These are phyloP conservation scores for Phialophora verrucosa DNA, from an alignment of 2,329 filamentous ascomycete species.

Conservation along the genomic window DNA sequence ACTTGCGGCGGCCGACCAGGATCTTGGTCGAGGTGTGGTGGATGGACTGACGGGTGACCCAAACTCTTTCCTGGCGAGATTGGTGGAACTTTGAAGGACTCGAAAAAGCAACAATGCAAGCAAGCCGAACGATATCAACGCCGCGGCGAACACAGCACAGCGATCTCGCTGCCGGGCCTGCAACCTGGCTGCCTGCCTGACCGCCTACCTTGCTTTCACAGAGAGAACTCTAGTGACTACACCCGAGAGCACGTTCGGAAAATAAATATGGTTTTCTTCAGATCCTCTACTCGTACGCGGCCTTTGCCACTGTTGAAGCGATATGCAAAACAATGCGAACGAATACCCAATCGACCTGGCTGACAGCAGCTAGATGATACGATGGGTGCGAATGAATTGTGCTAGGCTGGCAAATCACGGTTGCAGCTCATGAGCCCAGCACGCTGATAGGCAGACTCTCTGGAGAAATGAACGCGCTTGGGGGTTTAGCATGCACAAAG, in stretches of 20 bases:
- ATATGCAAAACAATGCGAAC: conserved; percentile 28
- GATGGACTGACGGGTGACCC: neutral
- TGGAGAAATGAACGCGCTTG: conserved; percentile 30
- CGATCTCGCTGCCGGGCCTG: conserved; percentile 3
- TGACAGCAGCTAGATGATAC: conserved; percentile 26
- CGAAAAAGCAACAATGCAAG: conserved; percentile 1
- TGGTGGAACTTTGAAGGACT: neutral
- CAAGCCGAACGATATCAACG: neutral
- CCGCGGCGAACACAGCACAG: neutral
- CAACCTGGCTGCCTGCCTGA: conserved; percentile 16
- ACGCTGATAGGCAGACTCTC: conserved; percentile 31
- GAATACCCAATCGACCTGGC: conserved; percentile 30
- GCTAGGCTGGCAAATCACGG: conserved; percentile 28
- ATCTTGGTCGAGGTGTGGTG: conserved; percentile 10
- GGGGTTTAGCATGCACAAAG: conserved; percentile 1
- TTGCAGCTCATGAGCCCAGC: conserved; percentile 15
- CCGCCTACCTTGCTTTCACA: neutral
- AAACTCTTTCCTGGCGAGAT: neutral
- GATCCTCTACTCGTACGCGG: neutral
- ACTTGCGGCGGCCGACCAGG: conserved; percentile 6
- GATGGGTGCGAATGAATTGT: conserved; percentile 16
- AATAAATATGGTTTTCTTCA: conserved; percentile 17
- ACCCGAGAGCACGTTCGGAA: conserved; percentile 2
- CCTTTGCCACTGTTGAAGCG: neutral
- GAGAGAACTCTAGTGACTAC: neutral